A percentile compares a stretch with the other conserved stretches of the same genome.
Evolutionary conservation across 352 stramenopile species (phyloP).

Genomic region (Aphanomyces stellatus): DNA sequence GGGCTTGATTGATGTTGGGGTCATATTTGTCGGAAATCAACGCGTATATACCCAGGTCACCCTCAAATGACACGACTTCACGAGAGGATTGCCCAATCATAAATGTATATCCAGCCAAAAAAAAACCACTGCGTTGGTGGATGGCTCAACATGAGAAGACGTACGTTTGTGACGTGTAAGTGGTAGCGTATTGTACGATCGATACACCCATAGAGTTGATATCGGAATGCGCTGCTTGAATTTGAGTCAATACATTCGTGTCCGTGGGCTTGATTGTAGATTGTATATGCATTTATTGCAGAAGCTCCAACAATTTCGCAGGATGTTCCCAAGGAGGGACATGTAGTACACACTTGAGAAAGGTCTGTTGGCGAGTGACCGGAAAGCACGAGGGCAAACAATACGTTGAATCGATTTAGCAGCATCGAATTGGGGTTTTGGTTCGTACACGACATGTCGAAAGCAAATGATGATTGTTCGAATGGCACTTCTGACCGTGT

Average conservation of each 20-base stretch:
- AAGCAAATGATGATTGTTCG: background rate
- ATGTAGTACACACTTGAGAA: background rate
- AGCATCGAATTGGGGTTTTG: background rate
- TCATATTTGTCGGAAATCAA: background rate
- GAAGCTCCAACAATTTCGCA: background rate
- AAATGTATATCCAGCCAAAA: background rate
- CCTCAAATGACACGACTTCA: background rate
- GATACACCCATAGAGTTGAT: background rate
- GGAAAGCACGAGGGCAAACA: background rate
- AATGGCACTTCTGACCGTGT: background rate
- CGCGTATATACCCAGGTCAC: background rate
- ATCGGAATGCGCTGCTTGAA: background rate
- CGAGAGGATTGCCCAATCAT: background rate
- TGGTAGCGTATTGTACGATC: background rate
- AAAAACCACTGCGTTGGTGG: background rate
- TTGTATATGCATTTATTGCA: background rate
- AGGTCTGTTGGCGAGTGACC: too few species aligned
- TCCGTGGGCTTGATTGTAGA: background rate
- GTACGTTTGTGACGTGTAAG: background rate
- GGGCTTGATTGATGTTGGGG: background rate
- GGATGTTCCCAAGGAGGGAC: background rate
- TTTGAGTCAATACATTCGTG: background rate
- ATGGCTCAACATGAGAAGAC: background rate
- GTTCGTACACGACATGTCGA: background rate
- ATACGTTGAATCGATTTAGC: background rate